phyloP scores from a whole-genome alignment of 139 green algal genomes.

The Haematococcus sp. region DNA sequence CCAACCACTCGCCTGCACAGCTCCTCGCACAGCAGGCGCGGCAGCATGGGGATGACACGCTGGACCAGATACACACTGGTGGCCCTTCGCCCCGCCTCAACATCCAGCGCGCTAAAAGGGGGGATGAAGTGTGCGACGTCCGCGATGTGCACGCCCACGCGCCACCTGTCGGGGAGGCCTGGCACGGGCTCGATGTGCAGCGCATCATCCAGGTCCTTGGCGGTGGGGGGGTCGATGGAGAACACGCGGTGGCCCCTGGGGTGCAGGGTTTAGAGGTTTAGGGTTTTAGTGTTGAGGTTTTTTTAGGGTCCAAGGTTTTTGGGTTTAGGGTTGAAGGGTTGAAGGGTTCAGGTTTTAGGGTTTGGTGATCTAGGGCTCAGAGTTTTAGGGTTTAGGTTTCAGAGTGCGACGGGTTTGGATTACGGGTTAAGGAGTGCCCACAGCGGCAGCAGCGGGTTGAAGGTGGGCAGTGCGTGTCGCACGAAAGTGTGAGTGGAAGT shows the following conservation, averaged over 20 bases:
- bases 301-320: neutral
- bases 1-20: slow-evolving; percentile 60
- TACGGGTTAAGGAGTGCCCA: no score
- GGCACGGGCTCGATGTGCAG: slow-evolving; percentile 55
- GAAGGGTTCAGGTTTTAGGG: no score
- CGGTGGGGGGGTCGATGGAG: slow-evolving; percentile 82
- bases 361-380: no score
- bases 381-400: no score
- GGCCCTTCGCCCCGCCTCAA: slow-evolving; percentile 57
- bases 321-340: neutral
- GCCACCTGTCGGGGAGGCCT: neutral
- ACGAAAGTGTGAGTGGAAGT: no score
- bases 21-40: slow-evolving; percentile 84
- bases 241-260: slow-evolving; percentile 59
- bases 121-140: slow-evolving; percentile 81
- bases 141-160: slow-evolving; percentile 88
- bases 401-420: no score
- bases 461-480: no score
- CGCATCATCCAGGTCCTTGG: slow-evolving; percentile 84
- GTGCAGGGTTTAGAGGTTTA: neutral
- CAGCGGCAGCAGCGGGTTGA: no score
- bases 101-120: slow-evolving; percentile 69
- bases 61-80: slow-evolving; percentile 78
- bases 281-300: neutral
- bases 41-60: slow-evolving; percentile 87